phyloP scores from a whole-genome alignment of 768 basidiomycete genomes.

The Sistotremastrum suecicum region DNA sequence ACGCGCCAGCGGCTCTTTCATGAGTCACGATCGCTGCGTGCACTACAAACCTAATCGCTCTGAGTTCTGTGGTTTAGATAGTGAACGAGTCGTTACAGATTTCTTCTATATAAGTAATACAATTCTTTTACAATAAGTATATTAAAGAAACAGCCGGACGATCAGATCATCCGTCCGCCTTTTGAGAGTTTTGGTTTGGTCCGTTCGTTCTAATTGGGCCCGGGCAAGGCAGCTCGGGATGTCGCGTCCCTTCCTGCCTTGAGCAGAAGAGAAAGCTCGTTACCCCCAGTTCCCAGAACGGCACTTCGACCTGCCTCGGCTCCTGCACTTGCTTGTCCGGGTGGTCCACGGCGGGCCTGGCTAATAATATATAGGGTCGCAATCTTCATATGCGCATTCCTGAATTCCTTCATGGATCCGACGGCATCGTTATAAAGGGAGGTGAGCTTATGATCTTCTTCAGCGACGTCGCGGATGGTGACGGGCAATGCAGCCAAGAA shows the following conservation, averaged over 20 bases:
- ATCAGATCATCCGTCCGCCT: too few species aligned
- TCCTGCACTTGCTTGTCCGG: constrained; percentile 30
- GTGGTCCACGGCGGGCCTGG: constrained; percentile 47
- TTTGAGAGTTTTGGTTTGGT: too few species aligned
- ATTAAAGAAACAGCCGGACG: too few species aligned
- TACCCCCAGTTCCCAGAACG: constrained; percentile 82
- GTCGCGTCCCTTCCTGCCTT: constrained; percentile 90
- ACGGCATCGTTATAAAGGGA: constrained; percentile 75
- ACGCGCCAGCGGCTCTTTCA: too few species aligned
- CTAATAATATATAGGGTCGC: constrained; percentile 79
- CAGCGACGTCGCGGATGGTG: constrained; percentile 50
- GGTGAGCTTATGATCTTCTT: constrained; percentile 39
- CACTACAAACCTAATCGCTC: too few species aligned
- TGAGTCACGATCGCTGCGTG: too few species aligned
- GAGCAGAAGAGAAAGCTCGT: constrained; percentile 62
- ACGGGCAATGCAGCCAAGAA: constrained; percentile 46
- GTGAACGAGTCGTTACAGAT: too few species aligned
- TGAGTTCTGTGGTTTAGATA: too few species aligned
- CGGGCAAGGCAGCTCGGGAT: constrained; percentile 36
- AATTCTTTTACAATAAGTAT: too few species aligned
- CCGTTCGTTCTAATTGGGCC: constrained; percentile 15
- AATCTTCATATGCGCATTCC: constrained; percentile 82
- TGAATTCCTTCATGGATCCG: constrained; percentile 61
- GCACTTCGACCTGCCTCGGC: constrained; percentile 37
- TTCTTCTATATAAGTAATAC: too few species aligned